Percentiles rank a stretch among this genome's conserved stretches.
Evolutionary conservation across 2,329 filamentous ascomycete species (phyloP).

Genomic region (Passalora sequoiae): DNA sequence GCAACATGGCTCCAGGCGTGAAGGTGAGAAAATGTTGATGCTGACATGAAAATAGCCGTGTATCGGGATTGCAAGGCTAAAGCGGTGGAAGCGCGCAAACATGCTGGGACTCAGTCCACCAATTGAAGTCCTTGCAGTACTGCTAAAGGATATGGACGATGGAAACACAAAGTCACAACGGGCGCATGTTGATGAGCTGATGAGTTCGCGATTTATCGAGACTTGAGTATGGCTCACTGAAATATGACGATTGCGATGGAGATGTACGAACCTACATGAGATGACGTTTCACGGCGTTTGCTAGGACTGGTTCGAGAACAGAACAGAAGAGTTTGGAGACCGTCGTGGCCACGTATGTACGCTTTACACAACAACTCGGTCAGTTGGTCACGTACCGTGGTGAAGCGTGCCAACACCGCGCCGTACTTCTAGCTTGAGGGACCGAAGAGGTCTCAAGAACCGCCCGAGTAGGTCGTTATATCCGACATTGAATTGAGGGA

Average conservation of each 20-base stretch:
- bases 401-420: too few relatives aligned
- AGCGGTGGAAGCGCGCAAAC: slow-evolving; percentile 84
- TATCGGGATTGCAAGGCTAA: slow-evolving; percentile 73
- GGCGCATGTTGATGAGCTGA: slow-evolving; percentile 68
- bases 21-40: too few relatives aligned
- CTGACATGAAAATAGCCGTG: too few relatives aligned
- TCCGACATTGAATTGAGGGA: too few relatives aligned
- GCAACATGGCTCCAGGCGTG: not conserved
- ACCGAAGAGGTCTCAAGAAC: too few relatives aligned
- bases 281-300: slow-evolving; percentile 4
- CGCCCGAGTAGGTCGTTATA: too few relatives aligned
- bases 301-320: not conserved
- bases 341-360: too few relatives aligned
- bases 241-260: not conserved
- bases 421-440: too few relatives aligned
- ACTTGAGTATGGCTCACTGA: slow-evolving; percentile 18
- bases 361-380: too few relatives aligned
- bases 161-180: slow-evolving; percentile 53
- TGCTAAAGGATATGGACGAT: slow-evolving; percentile 64
- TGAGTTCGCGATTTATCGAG: slow-evolving; percentile 47
- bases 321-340: too few relatives aligned
- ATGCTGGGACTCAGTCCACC: slow-evolving; percentile 79
- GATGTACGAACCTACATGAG: slow-evolving; percentile 2
- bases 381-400: too few relatives aligned
- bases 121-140: slow-evolving; percentile 80